These are phyloP conservation scores for Vitis hybrid DNA, from an alignment of 177 flowering plant species.

Conservation along the genomic window DNA sequence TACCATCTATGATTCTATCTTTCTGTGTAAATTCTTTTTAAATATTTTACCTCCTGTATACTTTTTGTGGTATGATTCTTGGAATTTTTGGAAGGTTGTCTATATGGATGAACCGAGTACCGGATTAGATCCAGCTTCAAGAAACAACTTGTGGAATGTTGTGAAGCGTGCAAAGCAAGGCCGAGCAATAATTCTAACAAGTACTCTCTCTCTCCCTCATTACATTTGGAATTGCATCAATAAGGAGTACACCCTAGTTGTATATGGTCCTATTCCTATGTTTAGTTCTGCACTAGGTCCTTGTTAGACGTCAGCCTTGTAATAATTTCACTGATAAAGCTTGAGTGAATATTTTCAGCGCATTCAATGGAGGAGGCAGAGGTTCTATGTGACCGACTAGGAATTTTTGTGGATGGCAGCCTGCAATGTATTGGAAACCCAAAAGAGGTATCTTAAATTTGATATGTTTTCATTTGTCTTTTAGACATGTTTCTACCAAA, in stretches of 20 bases:
- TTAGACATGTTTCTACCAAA: no score
- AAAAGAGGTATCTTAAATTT: not conserved
- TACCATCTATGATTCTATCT: not conserved
- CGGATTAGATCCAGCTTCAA: slow-evolving; percentile 94
- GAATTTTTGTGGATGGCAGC: slow-evolving; percentile 11
- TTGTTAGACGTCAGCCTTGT: no score
- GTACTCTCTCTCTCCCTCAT: slow-evolving; percentile 34
- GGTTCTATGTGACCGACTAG: slow-evolving; percentile 10
- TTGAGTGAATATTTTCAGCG: slow-evolving; percentile 30
- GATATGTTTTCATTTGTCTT: no score
- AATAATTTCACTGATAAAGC: slow-evolving; percentile 2
- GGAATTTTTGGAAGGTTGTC: slow-evolving; percentile 60
- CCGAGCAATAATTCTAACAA: slow-evolving; percentile 88
- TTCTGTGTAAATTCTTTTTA: not conserved
- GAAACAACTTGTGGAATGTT: slow-evolving; percentile 84
- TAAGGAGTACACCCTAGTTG: no score
- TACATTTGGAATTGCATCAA: not conserved
- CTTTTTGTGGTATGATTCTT: not conserved
- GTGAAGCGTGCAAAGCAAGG: slow-evolving; percentile 85
- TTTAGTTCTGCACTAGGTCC: not conserved
- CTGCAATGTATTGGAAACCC: not conserved
- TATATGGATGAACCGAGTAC: slow-evolving; percentile 99
- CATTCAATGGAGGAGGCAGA: slow-evolving; percentile 17
- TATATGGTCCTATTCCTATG: not conserved
- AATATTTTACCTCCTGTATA: not conserved